phyloP scores from a whole-genome alignment of 345 rosid genomes.

The Noccaea caerulescens region DNA sequence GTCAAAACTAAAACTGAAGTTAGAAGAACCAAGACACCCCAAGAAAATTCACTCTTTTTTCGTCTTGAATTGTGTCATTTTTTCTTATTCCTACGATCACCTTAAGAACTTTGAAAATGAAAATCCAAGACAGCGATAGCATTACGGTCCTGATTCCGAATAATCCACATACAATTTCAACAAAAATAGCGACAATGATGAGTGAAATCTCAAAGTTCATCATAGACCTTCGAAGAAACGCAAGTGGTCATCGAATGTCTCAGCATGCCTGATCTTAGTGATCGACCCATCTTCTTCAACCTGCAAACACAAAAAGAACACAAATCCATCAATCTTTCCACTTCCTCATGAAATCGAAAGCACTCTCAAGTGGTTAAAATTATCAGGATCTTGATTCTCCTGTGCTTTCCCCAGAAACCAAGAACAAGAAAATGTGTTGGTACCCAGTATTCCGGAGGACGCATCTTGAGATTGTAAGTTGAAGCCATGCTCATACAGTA shows the following conservation, averaged over 20 bases:
- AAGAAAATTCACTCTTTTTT: not conserved
- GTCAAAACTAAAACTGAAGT: not conserved
- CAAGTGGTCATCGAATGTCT: constrained; percentile 84
- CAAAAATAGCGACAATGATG: constrained; percentile 17
- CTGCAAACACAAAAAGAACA: constrained; percentile 42
- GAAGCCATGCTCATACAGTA: constrained; percentile 99
- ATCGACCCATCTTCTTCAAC: constrained; percentile 87
- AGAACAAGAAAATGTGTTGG: constrained; percentile 13
- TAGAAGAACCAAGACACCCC: not conserved
- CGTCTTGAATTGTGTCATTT: not conserved
- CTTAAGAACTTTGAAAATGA: not conserved
- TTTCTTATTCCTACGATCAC: constrained; percentile 3
- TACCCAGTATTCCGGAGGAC: constrained; percentile 99
- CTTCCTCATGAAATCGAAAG: not conserved
- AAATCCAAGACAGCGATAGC: constrained; percentile 14
- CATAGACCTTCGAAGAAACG: constrained; percentile 76
- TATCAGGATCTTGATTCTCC: not conserved
- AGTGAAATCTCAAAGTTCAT: constrained; percentile 23
- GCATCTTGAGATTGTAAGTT: constrained; percentile 98
- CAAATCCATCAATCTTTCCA: not conserved
- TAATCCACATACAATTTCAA: constrained; percentile 14
- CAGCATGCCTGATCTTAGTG: constrained; percentile 79
- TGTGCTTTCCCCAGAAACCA: not conserved
- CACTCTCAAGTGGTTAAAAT: not conserved
- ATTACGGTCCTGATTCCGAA: constrained; percentile 18